Conservation (phyloP, 140 eudicot species). For the Bidens hawaiensis region DNA sequence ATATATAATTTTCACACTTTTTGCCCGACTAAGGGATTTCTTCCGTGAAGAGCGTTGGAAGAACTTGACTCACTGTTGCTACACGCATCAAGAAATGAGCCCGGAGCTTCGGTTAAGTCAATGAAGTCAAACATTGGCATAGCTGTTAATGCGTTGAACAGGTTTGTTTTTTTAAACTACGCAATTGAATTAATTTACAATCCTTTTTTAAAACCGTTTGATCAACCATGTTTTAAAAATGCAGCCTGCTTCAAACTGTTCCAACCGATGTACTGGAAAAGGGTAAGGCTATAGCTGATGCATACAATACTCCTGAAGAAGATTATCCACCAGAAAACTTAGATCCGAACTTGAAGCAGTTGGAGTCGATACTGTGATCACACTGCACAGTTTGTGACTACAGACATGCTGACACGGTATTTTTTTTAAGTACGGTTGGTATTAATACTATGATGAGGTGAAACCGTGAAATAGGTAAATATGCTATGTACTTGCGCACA, state of each 20-base stretch:
- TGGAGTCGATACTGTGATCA: conserved; percentile 68
- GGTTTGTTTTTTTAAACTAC: conserved; percentile 36
- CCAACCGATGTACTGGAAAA: no score
- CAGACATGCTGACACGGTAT: conserved; percentile 2
- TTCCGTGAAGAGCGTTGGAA: conserved; percentile 68
- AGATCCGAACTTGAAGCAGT: conserved; percentile 66
- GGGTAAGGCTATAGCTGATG: background rate
- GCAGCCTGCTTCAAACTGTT: no score
- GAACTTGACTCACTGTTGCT: conserved; percentile 84
- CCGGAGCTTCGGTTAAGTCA: conserved; percentile 47
- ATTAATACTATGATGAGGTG: conserved; percentile 14
- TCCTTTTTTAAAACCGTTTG: no score
- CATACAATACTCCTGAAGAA: conserved; percentile 41
- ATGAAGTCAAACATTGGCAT: conserved; percentile 64
- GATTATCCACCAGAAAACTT: conserved; percentile 35
- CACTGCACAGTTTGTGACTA: conserved; percentile 16
- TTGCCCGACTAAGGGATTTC: background rate
- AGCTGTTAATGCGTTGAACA: conserved; percentile 68
- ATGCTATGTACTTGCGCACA: background rate
- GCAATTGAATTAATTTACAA: background rate
- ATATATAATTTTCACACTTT: background rate
- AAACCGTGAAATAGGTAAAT: background rate
- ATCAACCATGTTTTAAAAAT: no score
- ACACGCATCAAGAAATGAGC: conserved; percentile 71
- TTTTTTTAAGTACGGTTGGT: conserved; percentile 16